phyloP scores from a whole-genome alignment of 257 asterid genomes.

The Galeopsis tetrahit region DNA sequence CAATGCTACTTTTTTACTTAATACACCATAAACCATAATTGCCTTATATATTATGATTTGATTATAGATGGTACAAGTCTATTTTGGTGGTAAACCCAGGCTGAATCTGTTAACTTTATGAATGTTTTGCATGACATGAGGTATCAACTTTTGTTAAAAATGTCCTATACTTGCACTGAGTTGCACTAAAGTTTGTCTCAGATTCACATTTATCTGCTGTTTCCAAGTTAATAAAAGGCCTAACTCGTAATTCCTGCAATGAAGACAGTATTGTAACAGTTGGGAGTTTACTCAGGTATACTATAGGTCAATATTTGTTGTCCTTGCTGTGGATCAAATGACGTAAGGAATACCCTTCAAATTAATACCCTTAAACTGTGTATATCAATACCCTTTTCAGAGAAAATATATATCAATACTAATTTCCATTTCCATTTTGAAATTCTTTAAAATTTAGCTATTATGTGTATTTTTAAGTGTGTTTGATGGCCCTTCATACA shows the following conservation, averaged over 20 bases:
- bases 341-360: not conserved
- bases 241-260: not conserved
- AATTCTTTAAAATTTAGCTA: not conserved
- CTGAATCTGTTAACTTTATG: not conserved
- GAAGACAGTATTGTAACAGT: constrained; percentile 5
- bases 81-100: constrained; percentile 7
- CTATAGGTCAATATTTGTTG: not conserved
- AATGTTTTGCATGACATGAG: not conserved
- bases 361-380: not conserved
- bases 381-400: not conserved
- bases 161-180: not conserved
- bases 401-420: not conserved
- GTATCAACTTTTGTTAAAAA: not conserved
- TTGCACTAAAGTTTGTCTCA: not conserved
- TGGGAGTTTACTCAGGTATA: not conserved
- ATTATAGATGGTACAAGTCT: not conserved
- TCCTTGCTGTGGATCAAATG: not conserved
- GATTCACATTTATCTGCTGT: constrained; percentile 5
- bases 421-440: not conserved
- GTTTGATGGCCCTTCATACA: not conserved
- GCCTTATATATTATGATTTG: not conserved
- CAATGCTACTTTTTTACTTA: not conserved
- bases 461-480: not conserved
- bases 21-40: not conserved
- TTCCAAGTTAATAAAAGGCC: not conserved